Evolutionary conservation across 176 grass and related monocot species (phyloP), one percentile per base, ranked within the genome.

Genomic region (Leersia perrieri): DNA sequence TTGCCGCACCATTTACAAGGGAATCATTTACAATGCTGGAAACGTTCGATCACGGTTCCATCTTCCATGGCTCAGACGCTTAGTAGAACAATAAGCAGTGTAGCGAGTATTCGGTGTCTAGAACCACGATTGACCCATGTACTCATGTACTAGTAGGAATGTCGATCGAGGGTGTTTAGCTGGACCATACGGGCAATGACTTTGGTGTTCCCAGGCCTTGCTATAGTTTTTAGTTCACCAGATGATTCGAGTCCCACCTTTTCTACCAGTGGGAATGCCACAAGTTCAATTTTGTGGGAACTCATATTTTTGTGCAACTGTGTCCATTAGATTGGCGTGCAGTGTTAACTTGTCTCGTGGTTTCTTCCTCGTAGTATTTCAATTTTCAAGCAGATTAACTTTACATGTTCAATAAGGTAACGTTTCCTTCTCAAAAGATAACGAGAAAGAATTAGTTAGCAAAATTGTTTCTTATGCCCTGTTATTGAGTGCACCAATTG

Each of bases 41-140:
- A 45, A 60, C 12, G 12, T 44, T 88, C 63, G 16, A 36, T 68
- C 61, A 38, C 23, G 49, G 47, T 18, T 47, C 35, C 75, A 80
- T 74, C 36, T 18, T 47, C 35, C 75, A 80, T 74, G 35, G 79
- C 72, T 72, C 55, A n/a, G n/a, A n/a, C n/a, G 36, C 68, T 74
- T 45, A 66, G 22, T 58, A 25, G 2, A 23, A 57, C 51, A 58
- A 12, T 78, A 63, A 73, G 33, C 29, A 31, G 36, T 10, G 41
- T 74, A 67, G 53, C 63, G 9, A 57, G 45, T 57, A 23, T 22
- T 23, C 8, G 22, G 20, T 1, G 5, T 57, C 20, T 23, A 23
- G 51, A 55, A 55, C 20, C 33, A 64, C 3, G 12, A 45, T 34
- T 63, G 41, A 28, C 18, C 22, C 41, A n/a, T 20, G 20, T 22